Conservation (phyloP, 352 stramenopile genomes). For the Phytophthora multivora region DNA sequence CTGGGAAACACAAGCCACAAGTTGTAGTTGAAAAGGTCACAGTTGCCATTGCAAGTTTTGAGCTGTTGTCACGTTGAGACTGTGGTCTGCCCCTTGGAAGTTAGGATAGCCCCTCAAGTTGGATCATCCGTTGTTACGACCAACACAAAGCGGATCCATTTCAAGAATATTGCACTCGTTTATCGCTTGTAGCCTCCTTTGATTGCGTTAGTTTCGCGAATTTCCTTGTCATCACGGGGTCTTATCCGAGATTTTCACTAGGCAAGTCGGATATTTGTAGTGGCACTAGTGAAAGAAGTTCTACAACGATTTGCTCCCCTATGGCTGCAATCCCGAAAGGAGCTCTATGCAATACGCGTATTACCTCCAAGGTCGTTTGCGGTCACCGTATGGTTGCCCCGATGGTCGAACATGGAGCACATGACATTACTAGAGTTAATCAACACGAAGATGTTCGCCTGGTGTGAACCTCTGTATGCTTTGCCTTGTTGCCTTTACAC, state of each 20-base stretch:
- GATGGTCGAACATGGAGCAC: slow-evolving; percentile 7
- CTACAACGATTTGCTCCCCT: slow-evolving; percentile 5
- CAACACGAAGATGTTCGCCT: slow-evolving; percentile 13
- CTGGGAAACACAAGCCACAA: too few relatives aligned
- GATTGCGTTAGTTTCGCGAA: not conserved
- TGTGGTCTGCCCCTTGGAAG: too few relatives aligned
- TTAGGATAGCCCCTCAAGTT: too few relatives aligned
- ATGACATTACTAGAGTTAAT: slow-evolving; percentile 3
- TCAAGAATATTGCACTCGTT: too few relatives aligned
- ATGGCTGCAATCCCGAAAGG: not conserved
- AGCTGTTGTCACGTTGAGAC: too few relatives aligned
- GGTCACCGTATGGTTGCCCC: not conserved
- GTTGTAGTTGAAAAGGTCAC: too few relatives aligned
- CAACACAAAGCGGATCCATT: too few relatives aligned
- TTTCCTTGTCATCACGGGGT: too few relatives aligned
- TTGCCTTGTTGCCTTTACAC: slow-evolving; percentile 3
- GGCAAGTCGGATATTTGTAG: not conserved
- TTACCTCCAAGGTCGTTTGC: slow-evolving; percentile 2
- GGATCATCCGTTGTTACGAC: too few relatives aligned
- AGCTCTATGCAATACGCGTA: slow-evolving; percentile 7
- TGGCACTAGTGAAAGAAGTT: slow-evolving; percentile 1
- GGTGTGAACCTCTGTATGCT: slow-evolving; percentile 13
- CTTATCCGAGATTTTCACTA: not conserved
- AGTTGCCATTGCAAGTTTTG: too few relatives aligned
- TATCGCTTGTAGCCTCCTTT: not conserved